Conservation (phyloP, 2,329 filamentous ascomycete species). For the Colletotrichum sansevieriae region DNA sequence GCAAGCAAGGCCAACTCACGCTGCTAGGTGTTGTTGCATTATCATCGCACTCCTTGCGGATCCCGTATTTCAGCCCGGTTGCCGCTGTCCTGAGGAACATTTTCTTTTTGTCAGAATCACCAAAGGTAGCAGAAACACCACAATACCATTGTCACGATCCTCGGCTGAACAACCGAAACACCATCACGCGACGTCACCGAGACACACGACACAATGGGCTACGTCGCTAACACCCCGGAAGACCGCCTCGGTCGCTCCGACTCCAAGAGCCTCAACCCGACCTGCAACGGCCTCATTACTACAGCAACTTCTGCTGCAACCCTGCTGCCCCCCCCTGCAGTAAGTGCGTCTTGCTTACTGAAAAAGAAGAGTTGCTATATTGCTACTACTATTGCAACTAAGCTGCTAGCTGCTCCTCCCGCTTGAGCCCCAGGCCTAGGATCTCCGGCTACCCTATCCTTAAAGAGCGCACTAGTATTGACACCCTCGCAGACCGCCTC, state of each 20-base stretch:
- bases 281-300: constrained; percentile 89
- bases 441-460: constrained; percentile 65
- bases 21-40: neutral
- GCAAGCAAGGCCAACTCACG: too few species aligned
- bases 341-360: constrained; percentile 46
- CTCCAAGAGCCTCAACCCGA: constrained; percentile 85
- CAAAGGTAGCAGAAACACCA: neutral
- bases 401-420: constrained; percentile 69
- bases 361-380: constrained; percentile 72
- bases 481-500: constrained; percentile 85
- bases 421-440: constrained; percentile 60
- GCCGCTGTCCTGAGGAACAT: neutral
- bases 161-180: neutral
- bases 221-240: constrained; percentile 82
- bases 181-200: neutral
- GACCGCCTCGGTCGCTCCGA: constrained; percentile 82
- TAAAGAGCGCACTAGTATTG: constrained; percentile 80
- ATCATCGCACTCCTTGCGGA: constrained; percentile 11
- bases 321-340: constrained; percentile 63
- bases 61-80: neutral
- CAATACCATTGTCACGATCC: neutral
- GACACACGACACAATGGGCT: constrained; percentile 65
- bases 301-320: constrained; percentile 86
- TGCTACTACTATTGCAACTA: constrained; percentile 98
- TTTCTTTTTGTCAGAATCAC: too few species aligned